Base-by-base conservation (phyloP, 2,329 filamentous ascomycete genomes). In the Dryadomyces quercus-mongolicae region DNA sequence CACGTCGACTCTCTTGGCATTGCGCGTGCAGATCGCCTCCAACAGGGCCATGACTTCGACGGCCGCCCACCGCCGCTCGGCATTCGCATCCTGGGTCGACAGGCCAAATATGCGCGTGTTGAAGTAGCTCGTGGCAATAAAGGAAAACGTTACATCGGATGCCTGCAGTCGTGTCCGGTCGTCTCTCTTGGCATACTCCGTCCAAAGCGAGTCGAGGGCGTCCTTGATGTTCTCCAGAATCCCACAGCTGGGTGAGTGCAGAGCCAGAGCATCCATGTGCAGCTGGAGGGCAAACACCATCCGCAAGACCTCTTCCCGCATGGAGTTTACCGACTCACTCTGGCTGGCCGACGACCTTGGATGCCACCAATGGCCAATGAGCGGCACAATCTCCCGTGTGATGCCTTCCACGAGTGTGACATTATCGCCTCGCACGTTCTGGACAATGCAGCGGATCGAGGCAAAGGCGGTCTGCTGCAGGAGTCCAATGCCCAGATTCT, bases 301-400 rank as follows among this genome's bases (percentile, higher is more conserved):
- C 60, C 82, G 82, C 38, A 94, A 73, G 65, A 95, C 85, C 65
- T 90, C 88, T 59, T 92, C 86, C 60, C 85, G 82, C 51, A 93
- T 67, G 1, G 74, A 74, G 58, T 77, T 81, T 58, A 81, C 55
- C 2, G 59, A 60, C 50, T 62, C 58, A 75, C 62, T 80, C 75
- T 61, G 80, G 76, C 59, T 82, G 76, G 60, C 82, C 75, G 15
- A 78, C 76, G 25, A 77, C 68, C 48, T 87, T n/a, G 79, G 77
- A 59, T 82, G 75, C 91, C 92, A 98, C 70, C 89, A 81, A 51
- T 80, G 77, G 54, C 78, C 80, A 59, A 95, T 81, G 47, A 91
- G 67, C 1, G 88, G 85, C 22, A 95, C 64, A 8, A 91, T 65
- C 7, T 79, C 74, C 54, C 74, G 70, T 16, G 85, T 75, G 42